Evolutionary conservation across 1,284 basidiomycete genomes (phyloP).

Genomic region (Xanthoconium separans): DNA sequence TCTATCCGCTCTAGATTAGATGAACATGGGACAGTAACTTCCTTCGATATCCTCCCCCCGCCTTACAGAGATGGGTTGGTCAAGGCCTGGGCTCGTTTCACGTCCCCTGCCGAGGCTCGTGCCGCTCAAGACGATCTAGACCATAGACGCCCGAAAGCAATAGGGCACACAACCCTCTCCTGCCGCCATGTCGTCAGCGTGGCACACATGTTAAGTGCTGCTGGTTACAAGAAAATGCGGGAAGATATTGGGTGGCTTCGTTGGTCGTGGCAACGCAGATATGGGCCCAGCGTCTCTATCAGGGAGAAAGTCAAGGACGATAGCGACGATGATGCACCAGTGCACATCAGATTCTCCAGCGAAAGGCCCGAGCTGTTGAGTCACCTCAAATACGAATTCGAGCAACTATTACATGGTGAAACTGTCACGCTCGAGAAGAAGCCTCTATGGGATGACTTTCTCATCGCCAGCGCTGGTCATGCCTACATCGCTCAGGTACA

Average conservation of each 20-base stretch:
- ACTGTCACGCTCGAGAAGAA: conserved; percentile 48
- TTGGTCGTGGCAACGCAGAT: conserved; percentile 27
- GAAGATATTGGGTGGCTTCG: conserved; percentile 40
- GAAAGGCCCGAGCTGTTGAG: conserved; percentile 47
- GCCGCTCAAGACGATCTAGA: conserved; percentile 47
- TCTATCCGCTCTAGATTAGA: conserved; percentile 43
- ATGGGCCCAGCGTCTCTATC: conserved; percentile 28
- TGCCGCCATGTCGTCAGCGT: conserved; percentile 53
- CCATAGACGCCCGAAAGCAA: conserved; percentile 40
- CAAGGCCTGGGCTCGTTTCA: conserved; percentile 54
- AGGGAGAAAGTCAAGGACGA: conserved; percentile 21
- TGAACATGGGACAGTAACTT: conserved; percentile 39
- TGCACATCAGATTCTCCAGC: conserved; percentile 45
- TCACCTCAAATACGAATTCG: conserved; percentile 55
- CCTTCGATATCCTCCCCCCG: conserved; percentile 47
- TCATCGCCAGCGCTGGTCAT: conserved; percentile 41
- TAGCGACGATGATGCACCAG: conserved; percentile 25
- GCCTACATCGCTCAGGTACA: conserved; percentile 46
- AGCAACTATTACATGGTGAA: conserved; percentile 60
- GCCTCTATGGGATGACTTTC: conserved; percentile 62
- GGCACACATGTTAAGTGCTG: conserved; percentile 39
- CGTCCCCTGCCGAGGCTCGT: conserved; percentile 47
- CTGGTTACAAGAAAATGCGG: conserved; percentile 37
- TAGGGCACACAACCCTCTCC: conserved; percentile 41
- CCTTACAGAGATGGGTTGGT: conserved; percentile 51